Percentiles rank a stretch among this genome's conserved stretches.
Conservation (phyloP, 2,329 filamentous ascomycete species). For the Neofusicoccum sp. region DNA sequence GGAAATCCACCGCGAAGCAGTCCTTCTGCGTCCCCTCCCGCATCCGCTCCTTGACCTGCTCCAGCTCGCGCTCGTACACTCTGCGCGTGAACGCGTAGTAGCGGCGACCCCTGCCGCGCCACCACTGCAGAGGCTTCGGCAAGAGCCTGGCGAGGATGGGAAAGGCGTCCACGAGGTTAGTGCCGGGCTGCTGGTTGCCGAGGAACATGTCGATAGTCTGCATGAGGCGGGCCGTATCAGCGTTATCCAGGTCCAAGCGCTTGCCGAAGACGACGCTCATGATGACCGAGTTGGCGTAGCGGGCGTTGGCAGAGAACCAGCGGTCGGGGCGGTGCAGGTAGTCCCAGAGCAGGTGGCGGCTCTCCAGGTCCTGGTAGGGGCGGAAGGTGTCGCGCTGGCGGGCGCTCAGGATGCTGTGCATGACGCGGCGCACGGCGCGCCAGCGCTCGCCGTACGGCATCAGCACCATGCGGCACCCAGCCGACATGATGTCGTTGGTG, state of each 20-base stretch:
- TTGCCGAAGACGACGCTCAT: conserved; percentile 35
- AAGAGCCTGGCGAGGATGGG: conserved; percentile 29
- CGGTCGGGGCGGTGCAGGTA: conserved; percentile 26
- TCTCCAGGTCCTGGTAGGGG: conserved; percentile 34
- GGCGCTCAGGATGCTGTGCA: conserved; percentile 32
- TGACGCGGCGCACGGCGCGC: conserved; percentile 31
- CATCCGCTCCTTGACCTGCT: conserved; percentile 35
- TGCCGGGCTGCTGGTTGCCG: conserved; percentile 28
- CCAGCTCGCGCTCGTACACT: conserved; percentile 29
- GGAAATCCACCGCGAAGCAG: conserved; percentile 47
- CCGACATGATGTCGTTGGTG: conserved; percentile 28
- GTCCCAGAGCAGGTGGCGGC: conserved; percentile 28
- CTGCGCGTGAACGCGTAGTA: conserved; percentile 23
- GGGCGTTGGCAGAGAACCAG: conserved; percentile 28
- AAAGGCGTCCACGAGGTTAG: conserved; percentile 34
- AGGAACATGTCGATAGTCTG: conserved; percentile 27
- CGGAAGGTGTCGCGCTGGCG: conserved; percentile 26
- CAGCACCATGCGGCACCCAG: conserved; percentile 30
- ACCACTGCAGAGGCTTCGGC: conserved; percentile 33
- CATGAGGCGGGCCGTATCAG: conserved; percentile 22
- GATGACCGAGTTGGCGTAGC: conserved; percentile 33
- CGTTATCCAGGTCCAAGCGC: conserved; percentile 23
- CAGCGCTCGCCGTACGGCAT: conserved; percentile 31
- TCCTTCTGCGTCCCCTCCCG: conserved; percentile 34
- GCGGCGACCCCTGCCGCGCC: conserved; percentile 26